A percentile compares a stretch with the other conserved stretches of the same genome.
Conservation (phyloP, 75 land plant genomes). For the Sequoia sempervirens region DNA sequence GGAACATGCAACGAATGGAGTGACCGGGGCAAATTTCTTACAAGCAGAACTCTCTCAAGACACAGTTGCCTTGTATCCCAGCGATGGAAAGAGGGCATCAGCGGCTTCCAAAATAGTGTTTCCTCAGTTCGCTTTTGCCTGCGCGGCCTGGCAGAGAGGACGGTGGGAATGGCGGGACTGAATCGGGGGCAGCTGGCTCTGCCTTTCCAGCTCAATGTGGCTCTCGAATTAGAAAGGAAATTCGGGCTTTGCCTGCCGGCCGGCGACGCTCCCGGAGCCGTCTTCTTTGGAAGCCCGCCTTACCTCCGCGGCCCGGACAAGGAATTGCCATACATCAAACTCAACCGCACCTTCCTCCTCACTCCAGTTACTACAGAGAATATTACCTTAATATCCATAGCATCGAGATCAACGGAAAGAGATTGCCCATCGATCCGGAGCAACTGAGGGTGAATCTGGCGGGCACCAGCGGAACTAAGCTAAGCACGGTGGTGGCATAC, state of each 20-base stretch:
- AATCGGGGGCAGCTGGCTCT: too few species aligned
- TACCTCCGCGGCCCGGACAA: background rate
- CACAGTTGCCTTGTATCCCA: too few species aligned
- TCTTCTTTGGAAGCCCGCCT: constrained; percentile 1
- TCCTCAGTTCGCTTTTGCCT: too few species aligned
- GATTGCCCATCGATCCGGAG: constrained; percentile 1
- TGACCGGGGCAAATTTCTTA: background rate
- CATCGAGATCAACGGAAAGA: constrained; percentile 16
- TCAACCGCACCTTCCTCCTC: constrained; percentile 5
- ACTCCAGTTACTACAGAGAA: background rate
- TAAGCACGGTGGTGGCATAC: constrained; percentile 23
- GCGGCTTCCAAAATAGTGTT: too few species aligned
- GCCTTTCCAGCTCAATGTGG: background rate
- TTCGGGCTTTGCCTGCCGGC: background rate
- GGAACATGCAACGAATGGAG: background rate
- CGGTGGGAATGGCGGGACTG: too few species aligned
- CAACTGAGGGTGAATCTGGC: background rate
- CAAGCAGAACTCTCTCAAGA: background rate
- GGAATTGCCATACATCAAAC: background rate
- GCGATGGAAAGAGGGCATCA: too few species aligned
- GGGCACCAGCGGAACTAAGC: background rate
- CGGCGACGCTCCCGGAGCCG: background rate
- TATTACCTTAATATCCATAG: constrained; percentile 21
- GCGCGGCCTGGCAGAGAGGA: too few species aligned
- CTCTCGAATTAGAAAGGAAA: background rate